phyloP scores from a whole-genome alignment of 139 green algal species.

The Picochlorum sp. region DNA sequence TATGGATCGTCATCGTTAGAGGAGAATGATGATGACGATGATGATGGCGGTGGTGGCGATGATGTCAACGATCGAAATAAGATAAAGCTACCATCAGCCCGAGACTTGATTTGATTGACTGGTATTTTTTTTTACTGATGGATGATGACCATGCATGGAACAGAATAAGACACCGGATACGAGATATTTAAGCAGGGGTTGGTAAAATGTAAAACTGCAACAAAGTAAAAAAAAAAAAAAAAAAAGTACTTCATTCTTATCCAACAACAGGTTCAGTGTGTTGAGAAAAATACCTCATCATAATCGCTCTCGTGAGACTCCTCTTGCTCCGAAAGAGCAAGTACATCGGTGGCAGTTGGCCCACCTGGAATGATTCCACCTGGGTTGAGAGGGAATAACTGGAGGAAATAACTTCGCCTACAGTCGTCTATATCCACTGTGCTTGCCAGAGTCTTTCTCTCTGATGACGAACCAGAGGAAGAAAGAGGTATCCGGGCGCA shows the following conservation, averaged over 20 bases:
- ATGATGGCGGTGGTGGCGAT: background rate
- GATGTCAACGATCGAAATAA: background rate
- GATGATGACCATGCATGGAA: background rate
- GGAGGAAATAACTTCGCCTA: conserved; percentile 57
- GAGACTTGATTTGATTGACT: background rate
- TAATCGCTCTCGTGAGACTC: background rate
- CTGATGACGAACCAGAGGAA: background rate
- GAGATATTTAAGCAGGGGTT: too few species aligned
- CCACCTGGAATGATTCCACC: conserved; percentile 69
- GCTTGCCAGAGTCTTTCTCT: background rate
- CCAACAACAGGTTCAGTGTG: too few species aligned
- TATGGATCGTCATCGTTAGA: too few species aligned
- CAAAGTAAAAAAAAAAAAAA: too few species aligned
- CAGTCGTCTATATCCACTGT: conserved; percentile 76
- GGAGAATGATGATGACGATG: background rate
- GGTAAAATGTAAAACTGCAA: too few species aligned
- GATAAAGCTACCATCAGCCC: background rate
- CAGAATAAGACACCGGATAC: background rate
- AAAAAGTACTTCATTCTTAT: too few species aligned
- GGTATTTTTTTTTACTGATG: background rate
- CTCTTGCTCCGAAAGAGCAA: background rate
- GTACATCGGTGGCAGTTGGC: conserved; percentile 20
- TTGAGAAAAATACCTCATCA: too few species aligned
- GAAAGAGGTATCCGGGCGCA: conserved; percentile 47
- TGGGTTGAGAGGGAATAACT: conserved; percentile 90